Evolutionary conservation across 371 early-diverging fungal genomes (phyloP).

Genomic region (Scutellospora calospora): DNA sequence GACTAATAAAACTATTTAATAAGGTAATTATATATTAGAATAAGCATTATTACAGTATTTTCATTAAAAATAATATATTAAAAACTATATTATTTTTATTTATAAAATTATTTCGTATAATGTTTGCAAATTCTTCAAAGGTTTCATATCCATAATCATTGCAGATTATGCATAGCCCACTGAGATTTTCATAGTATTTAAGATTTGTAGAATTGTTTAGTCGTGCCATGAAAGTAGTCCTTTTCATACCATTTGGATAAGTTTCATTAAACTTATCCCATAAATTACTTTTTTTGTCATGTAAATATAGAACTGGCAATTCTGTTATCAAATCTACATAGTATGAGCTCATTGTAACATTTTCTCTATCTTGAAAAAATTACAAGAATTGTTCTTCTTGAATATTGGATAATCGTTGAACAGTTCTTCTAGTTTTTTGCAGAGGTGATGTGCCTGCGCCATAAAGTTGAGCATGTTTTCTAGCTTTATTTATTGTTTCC

Average conservation of each 20-base stretch:
- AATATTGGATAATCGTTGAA: not conserved
- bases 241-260: slow-evolving; percentile 10
- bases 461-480: too few species aligned
- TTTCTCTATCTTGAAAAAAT: slow-evolving; percentile 7
- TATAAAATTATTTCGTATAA: not conserved
- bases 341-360: not conserved
- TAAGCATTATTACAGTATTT: not conserved
- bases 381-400: not conserved
- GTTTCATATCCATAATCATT: slow-evolving; percentile 4
- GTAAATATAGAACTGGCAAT: not conserved
- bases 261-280: not conserved
- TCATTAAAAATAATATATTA: too few species aligned
- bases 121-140: not conserved
- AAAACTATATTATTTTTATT: not conserved
- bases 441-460: too few species aligned
- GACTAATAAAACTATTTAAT: not conserved
- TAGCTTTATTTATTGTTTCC: too few species aligned
- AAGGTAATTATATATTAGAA: not conserved
- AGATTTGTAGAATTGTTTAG: not conserved
- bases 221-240: not conserved
- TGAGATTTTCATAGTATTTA: not conserved
- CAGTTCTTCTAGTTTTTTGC: too few species aligned
- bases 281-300: not conserved
- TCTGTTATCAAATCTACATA: not conserved
- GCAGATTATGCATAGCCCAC: not conserved